Evolutionary conservation across 805 yeast genomes (phyloP).

Genomic region (Cyberlindnera euphorbiae): DNA sequence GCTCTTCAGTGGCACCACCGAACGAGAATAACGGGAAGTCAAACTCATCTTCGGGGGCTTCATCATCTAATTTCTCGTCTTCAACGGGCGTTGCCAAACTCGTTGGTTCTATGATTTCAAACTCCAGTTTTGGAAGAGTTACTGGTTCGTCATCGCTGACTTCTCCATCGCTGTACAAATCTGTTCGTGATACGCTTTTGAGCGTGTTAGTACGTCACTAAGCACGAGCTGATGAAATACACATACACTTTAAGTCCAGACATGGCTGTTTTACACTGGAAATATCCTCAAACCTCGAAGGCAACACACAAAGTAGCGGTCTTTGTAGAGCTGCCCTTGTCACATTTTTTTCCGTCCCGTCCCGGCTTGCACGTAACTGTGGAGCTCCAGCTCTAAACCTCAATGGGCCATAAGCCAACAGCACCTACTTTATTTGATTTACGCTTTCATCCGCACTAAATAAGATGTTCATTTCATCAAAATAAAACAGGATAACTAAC

Average conservation of each 20-base stretch:
- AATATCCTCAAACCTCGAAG: no score
- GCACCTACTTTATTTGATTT: no score
- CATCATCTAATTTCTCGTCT: conserved; percentile 3
- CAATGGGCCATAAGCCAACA: no score
- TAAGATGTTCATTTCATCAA: no score
- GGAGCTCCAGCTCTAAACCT: no score
- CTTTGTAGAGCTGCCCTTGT: no score
- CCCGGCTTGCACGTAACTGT: no score
- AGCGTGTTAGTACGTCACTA: neutral
- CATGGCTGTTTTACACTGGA: no score
- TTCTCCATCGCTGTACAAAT: conserved; percentile 17
- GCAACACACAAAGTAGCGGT: no score
- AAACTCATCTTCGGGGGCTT: conserved; percentile 16
- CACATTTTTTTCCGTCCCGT: no score
- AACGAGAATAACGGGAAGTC: conserved; percentile 27
- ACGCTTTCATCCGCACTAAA: no score
- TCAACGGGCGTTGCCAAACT: conserved; percentile 3
- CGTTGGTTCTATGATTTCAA: conserved; percentile 22
- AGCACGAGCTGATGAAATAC: neutral
- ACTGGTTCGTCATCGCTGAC: conserved; percentile 13
- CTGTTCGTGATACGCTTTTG: conserved; percentile 21
- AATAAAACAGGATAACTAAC: no score
- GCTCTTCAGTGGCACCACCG: conserved; percentile 10
- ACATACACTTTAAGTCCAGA: neutral
- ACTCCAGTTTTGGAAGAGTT: conserved; percentile 23